phyloP scores from a whole-genome alignment of 2,329 filamentous ascomycete species.

The Botrytis elliptica region DNA sequence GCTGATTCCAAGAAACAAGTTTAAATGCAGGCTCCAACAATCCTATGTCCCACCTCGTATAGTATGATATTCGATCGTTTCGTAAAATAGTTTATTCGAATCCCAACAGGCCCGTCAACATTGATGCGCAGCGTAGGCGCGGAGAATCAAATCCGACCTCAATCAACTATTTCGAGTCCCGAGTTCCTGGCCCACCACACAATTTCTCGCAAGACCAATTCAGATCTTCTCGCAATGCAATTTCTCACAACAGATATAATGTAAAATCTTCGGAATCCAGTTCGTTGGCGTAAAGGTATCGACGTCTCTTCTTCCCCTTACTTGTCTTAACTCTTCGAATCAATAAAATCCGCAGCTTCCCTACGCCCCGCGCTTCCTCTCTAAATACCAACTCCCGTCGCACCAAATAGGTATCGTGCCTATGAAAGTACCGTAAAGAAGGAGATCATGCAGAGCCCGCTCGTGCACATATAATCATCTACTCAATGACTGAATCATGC shows the following conservation, averaged over 20 bases:
- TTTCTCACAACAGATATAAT: neutral
- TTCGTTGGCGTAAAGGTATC: neutral
- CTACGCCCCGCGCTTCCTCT: neutral
- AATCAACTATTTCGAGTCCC: neutral
- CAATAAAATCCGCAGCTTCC: neutral
- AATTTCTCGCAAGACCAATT: neutral
- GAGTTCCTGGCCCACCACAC: neutral
- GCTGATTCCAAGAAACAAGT: neutral
- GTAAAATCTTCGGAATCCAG: neutral
- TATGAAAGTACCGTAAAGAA: neutral
- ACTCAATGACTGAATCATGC: neutral
- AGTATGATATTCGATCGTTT: neutral
- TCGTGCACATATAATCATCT: constrained; percentile 16
- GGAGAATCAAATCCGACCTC: neutral
- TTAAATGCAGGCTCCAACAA: neutral
- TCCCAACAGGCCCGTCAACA: neutral
- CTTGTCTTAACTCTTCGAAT: neutral
- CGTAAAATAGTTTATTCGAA: neutral
- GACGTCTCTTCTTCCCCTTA: neutral
- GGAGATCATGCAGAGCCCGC: constrained; percentile 23
- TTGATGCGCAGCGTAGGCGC: neutral
- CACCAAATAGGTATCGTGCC: neutral
- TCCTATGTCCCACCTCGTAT: neutral
- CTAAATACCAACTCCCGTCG: constrained; percentile 5
- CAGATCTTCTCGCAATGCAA: neutral